Evolutionary conservation across 2,329 filamentous ascomycete genomes (phyloP), one percentile per base, ranked within the genome.

Genomic region (Fusarium liriodendri): DNA sequence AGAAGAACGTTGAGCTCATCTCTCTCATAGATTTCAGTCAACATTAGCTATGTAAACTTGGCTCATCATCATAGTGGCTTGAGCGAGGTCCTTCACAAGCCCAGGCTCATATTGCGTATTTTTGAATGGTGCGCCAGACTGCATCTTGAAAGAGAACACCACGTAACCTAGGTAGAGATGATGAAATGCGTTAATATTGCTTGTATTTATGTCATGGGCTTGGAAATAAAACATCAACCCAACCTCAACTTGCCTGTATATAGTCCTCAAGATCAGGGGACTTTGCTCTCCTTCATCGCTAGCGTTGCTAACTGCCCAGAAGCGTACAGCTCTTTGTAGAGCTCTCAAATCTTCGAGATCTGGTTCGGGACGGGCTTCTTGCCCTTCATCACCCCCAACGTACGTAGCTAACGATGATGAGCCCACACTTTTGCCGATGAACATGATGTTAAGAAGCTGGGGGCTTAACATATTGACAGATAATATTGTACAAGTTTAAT

Each of bases 381-480:
- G 5, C 16, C 29, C n/a, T 29, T 54, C 38, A 20, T 42, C 8
- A 70, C 11, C 14, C 16, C 25, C 40, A 45, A 73, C 71, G 27
- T 76, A 61, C 68, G 54, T 78, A 73, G 7, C 76, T 73, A 9
- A 78, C 47, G 14, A 78, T 59, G 9, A 78, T 54, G 4, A 78
- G 22, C 1, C 66, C 69, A 38, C 58, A 22, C 40, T 22, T 3
- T 47, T 47, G 20, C 13, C 42, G 4, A 7, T 6, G 42, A 25
- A 7, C 13, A 16, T 25, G 13, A 22, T 6, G 2, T 45, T 9
- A 7, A 45, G 20, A 7, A 2, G 42, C 16, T 5, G 20, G 13
- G 42, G 16, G 14, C 14, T 8, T 4, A 16, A 3, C 7, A 25
- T 27, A 14, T 18, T 25, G 8, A 47, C 14, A 22, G 22, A 22